Base-by-base conservation (phyloP, 2,329 filamentous ascomycete species). In the Ceratocystiopsis brevicomis region DNA sequence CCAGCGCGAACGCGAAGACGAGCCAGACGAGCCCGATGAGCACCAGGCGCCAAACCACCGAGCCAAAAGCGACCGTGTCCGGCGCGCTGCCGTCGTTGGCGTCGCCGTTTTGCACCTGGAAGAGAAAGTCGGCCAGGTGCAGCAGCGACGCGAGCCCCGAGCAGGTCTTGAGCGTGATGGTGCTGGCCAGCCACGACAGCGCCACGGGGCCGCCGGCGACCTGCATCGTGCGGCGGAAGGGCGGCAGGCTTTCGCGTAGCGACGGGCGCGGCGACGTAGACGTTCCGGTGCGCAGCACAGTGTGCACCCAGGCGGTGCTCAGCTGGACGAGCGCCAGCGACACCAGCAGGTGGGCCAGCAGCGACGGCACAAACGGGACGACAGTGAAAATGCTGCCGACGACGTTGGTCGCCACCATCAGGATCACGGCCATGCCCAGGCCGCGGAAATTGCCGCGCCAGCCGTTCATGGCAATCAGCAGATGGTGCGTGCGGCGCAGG, bases 221-320 rank as follows among this genome's bases (percentile, higher is more conserved):
- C 53, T 73, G 68, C 63, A 79, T 80, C 42, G 74, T 67, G 54
- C 66, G 67, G 51, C 67, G 66, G 57, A 76, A 73, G 39, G 74
- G 61, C 15, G 81, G 78, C 42, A 93, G 69, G 45, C 84, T 80
- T 9, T 30, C 6, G 53, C 69, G 64, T 61, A 71, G 81, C 66
- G 79, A 85, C 17, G 41, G 17, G 57, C 72, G 70, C 33, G 33
- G 33, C 40, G 65, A 55, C 45, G 71, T 78, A 6, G 41, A 34
- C n/a, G 76, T 74, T 43, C 74, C 67, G 2, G 83, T 78, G 32
- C 48, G 42, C 55, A 95, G 86, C 56, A 93, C 74, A 53, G 82
- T 78, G 59, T 94, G 85, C 4, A 86, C 82, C 85, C 86, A 94
- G 43, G 75, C 71, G 51, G 87, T 72, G 57, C 75, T 71, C 46